Evolutionary conservation across 495 filamentous ascomycete genomes (phyloP), one percentile per base, ranked within the genome.

Genomic region (Podospora pseudoanserina): DNA sequence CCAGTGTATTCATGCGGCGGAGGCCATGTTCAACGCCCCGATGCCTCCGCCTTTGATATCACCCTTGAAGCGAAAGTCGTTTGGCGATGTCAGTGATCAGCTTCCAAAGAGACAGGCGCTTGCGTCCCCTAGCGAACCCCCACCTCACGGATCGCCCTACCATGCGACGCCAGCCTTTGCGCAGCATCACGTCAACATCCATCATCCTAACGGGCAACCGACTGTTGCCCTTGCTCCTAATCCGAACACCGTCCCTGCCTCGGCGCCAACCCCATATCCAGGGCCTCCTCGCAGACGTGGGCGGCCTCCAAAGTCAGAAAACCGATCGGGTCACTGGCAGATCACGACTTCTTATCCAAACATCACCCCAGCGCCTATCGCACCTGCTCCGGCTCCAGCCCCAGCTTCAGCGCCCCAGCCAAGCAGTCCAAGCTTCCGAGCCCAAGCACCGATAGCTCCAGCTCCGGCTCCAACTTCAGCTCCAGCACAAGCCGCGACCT

Each of bases 1-100:
- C 23, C 81, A 84, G 68, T 83, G 81, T 73, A 61, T 80, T 60
- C 71, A 72, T 58, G 80, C 80, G 30, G 79, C 79, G 44, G 78
- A 82, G 63, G 70, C 67, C 70, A 82, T 84, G 80, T 79, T 81
- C 66, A 77, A 77, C 60, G 70, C 66, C 49, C 77, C 76, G 55
- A 72, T 78, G 60, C 72, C 73, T 27, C 77, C 75, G 55, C 79
- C 79, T 63, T 71, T 73, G 67, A 73, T 79, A 65, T 75, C 74
- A n/a, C 67, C 70, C 54, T 64, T 79, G 65, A 84, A 84, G 75
- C 81, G 81, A 67, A 80, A 79, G 55, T 82, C 81, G 57, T 66
- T 79, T 54, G 72, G 76, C 74, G 80, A 83, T 53, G 71, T 80
- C n/a, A 71, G 61, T 74, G 81, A 83, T 18, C 75, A 79, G 53